phyloP scores from a whole-genome alignment of 2,329 filamentous ascomycete genomes.

The Escovopsis sp. region DNA sequence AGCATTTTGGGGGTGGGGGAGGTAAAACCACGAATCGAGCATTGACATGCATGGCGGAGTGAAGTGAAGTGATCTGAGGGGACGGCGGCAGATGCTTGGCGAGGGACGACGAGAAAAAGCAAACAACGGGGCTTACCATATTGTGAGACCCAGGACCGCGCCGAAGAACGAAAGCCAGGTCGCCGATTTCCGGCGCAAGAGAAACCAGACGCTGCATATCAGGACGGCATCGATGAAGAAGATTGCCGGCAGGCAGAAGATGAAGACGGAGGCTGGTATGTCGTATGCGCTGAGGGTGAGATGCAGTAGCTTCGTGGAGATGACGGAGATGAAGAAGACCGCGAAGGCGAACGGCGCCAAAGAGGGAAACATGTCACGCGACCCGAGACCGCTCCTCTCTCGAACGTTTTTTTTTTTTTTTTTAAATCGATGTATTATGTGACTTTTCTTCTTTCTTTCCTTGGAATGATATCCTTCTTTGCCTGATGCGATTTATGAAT shows the following conservation, averaged over 20 bases:
- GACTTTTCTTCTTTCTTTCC: no score
- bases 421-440: no score
- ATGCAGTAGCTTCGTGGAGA: slow-evolving; percentile 15
- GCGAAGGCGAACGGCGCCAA: slow-evolving; percentile 16
- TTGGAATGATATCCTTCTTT: no score
- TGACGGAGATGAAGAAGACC: slow-evolving; percentile 15
- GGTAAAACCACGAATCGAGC: background rate
- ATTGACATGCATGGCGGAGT: background rate
- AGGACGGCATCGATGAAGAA: slow-evolving; percentile 15
- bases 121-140: slow-evolving; percentile 12
- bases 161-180: slow-evolving; percentile 8
- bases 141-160: slow-evolving; percentile 10
- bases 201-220: slow-evolving; percentile 12
- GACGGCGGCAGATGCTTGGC: no score
- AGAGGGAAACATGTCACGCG: slow-evolving; percentile 5
- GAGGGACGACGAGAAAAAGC: background rate
- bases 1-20: slow-evolving; percentile 1
- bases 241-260: slow-evolving; percentile 19
- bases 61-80: slow-evolving; percentile 3
- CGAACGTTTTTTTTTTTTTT: no score
- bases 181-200: slow-evolving; percentile 13
- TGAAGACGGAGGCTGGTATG: slow-evolving; percentile 14
- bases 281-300: slow-evolving; percentile 13
- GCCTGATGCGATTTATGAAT: no score
- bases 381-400: background rate